phyloP scores from a whole-genome alignment of 768 basidiomycete genomes.

The Coprinopsis cinerea region DNA sequence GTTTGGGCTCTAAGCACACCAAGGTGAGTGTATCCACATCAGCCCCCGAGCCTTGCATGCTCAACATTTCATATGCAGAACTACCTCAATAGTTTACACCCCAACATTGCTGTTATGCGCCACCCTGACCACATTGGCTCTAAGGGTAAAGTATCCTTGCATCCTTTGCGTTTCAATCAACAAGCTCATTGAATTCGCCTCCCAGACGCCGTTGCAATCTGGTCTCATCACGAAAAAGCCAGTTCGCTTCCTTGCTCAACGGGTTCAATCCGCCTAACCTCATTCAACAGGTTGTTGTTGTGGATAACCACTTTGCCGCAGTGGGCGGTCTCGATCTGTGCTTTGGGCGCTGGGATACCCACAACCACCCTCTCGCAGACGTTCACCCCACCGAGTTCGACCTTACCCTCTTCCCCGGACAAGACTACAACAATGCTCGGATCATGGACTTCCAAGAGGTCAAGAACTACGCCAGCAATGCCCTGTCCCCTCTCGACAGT shows the following conservation, averaged over 20 bases:
- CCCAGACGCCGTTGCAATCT: slow-evolving; percentile 72
- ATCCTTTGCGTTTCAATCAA: neutral
- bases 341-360: slow-evolving; percentile 96
- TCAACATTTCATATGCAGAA: slow-evolving; percentile 32
- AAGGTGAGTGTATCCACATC: slow-evolving; percentile 49
- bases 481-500: slow-evolving; percentile 59
- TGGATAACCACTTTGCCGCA: slow-evolving; percentile 81
- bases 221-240: slow-evolving; percentile 89
- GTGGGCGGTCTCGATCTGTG: slow-evolving; percentile 95
- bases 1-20: slow-evolving; percentile 81
- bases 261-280: too few relatives aligned
- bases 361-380: slow-evolving; percentile 86
- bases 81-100: slow-evolving; percentile 74
- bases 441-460: slow-evolving; percentile 83
- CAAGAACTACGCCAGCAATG: slow-evolving; percentile 65
- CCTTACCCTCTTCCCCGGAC: slow-evolving; percentile 83
- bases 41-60: too few relatives aligned
- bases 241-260: neutral
- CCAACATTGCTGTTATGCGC: slow-evolving; percentile 83
- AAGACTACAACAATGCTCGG: slow-evolving; percentile 92
- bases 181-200: neutral
- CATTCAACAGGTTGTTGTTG: slow-evolving; percentile 59
- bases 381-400: slow-evolving; percentile 84
- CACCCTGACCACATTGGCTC: slow-evolving; percentile 88
- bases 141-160: slow-evolving; percentile 39